These are phyloP conservation scores for Marasmius oreades DNA, from an alignment of 1,284 basidiomycete genomes.

Conservation along the genomic window DNA sequence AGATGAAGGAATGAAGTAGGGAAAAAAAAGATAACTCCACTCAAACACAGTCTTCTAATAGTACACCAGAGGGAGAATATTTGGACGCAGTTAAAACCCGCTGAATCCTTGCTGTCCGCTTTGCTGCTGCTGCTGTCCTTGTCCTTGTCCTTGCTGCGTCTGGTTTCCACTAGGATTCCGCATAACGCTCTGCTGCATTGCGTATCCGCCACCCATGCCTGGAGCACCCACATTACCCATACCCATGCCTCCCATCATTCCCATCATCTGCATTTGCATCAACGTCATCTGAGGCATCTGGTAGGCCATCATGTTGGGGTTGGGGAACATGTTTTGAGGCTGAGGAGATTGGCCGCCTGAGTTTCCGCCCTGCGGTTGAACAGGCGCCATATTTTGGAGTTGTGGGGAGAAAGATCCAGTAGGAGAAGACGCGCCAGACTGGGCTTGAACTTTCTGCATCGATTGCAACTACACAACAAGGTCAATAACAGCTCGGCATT, in stretches of 20 bases:
- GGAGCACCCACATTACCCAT: constrained; percentile 9
- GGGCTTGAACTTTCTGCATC: constrained; percentile 67
- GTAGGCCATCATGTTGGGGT: constrained; percentile 48
- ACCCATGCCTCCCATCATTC: constrained; percentile 31
- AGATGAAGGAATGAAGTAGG: neutral
- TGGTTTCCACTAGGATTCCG: constrained; percentile 65
- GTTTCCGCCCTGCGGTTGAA: constrained; percentile 15
- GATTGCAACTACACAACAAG: constrained; percentile 58
- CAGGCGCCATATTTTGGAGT: constrained; percentile 35
- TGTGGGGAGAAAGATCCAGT: constrained; percentile 33
- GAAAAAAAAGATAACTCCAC: constrained; percentile 16
- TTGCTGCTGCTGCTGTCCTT: constrained; percentile 16
- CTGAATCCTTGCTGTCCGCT: constrained; percentile 50
- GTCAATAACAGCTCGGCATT: neutral
- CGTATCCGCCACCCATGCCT: constrained; percentile 43
- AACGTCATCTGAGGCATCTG: constrained; percentile 59
- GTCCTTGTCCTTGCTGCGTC: constrained; percentile 16
- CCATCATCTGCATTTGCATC: constrained; percentile 66
- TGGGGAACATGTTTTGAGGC: constrained; percentile 44
- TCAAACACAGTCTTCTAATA: neutral
- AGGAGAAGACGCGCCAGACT: constrained; percentile 40
- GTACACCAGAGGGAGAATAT: constrained; percentile 26
- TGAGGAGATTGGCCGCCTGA: constrained; percentile 26
- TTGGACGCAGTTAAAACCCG: constrained; percentile 33
- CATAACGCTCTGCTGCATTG: constrained; percentile 81